Base-by-base conservation (phyloP, 768 basidiomycete species). In the Cubamyces sp. region DNA sequence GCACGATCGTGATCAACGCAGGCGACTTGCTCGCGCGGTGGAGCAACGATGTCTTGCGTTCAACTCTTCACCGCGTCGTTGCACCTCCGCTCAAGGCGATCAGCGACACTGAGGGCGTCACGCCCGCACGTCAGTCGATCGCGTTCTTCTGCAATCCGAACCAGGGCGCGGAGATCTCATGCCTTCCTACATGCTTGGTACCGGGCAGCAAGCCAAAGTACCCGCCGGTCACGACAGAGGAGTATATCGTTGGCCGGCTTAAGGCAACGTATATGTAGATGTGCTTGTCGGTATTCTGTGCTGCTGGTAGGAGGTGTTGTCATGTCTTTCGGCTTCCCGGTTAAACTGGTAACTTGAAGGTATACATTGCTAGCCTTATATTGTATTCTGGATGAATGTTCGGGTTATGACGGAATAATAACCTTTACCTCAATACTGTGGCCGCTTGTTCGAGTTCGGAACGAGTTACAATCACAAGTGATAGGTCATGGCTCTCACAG, bases 111-210 rank as follows among this genome's bases (percentile, higher is more conserved):
- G 84, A 87, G 64, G 76, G 72, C n/a, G 74, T 86, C 60, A 87
- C 85, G 0, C 87, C 90, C 0, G 74, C 77, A 9, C 82, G 92
- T 26, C 90, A 92, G 70, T 91, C 90, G 9, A 88, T 94, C 54
- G 92, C 90, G 8, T 94, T 91, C 79, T 94, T 94, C 76, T 92
- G 89, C 78, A 93, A 90, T 68, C 91, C 92, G 3, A 91, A 93
- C 65, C 84, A 83, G 67, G 81, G 81, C 43, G 78, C 89, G 15
- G 77, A 81, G 60, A 87, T 94, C 57, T 77, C 85, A 16, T 91
- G 91, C 65, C 74, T 94, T 26, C 90, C 91, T 19, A 89, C 83
- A 58, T 86, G 84, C 64, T 64, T 66, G 39, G 74, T 74, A 30
- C 85, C 87, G 30, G 86, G 84, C 30, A 70, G 74, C 30, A 75